Percentiles rank a stretch among this genome's conserved stretches.
These are phyloP conservation scores for Acanthamoeba triangularis DNA, from an alignment of 208 protist genomes.

Conservation along the genomic window DNA sequence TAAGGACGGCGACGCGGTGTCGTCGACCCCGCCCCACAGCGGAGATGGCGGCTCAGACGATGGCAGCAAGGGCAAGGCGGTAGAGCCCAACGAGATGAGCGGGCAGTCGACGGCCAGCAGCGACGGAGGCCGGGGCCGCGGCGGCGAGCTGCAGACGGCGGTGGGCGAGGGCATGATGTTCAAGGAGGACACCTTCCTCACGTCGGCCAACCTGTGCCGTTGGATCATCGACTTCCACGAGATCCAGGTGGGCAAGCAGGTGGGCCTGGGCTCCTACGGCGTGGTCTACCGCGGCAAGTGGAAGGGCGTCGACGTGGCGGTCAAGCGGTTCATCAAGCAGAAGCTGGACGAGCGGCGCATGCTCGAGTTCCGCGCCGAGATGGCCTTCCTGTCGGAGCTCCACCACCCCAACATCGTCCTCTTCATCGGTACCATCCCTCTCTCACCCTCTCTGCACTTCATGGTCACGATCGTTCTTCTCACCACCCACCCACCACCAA, in stretches of 20 bases:
- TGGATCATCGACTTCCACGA: slow-evolving; percentile 74
- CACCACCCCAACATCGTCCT: slow-evolving; percentile 76
- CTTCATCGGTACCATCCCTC: slow-evolving; percentile 54
- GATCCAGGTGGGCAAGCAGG: slow-evolving; percentile 58
- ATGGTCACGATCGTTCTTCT: slow-evolving; percentile 33
- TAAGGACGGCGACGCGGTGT: not conserved
- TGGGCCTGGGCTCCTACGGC: slow-evolving; percentile 63
- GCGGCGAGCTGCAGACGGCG: slow-evolving; percentile 11
- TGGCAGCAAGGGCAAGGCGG: not conserved
- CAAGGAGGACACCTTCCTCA: slow-evolving; percentile 75
- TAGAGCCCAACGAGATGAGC: not conserved
- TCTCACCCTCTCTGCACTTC: slow-evolving; percentile 32
- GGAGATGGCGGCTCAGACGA: not conserved
- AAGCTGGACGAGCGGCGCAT: slow-evolving; percentile 55
- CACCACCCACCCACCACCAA: no score
- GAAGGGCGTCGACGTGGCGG: slow-evolving; percentile 75
- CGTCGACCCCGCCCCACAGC: not conserved
- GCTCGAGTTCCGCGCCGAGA: slow-evolving; percentile 75
- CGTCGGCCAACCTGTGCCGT: slow-evolving; percentile 71
- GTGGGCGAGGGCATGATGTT: slow-evolving; percentile 61
- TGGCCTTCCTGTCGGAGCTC: slow-evolving; percentile 73
- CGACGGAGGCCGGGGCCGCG: not conserved
- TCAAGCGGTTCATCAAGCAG: slow-evolving; percentile 76
- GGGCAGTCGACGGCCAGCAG: not conserved
- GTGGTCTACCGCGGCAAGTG: slow-evolving; percentile 64